A percentile compares a stretch with the other conserved stretches of the same genome.
These are phyloP conservation scores for Triticum timopheevii DNA, from an alignment of 176 grass and related monocot genomes.

Conservation along the genomic window DNA sequence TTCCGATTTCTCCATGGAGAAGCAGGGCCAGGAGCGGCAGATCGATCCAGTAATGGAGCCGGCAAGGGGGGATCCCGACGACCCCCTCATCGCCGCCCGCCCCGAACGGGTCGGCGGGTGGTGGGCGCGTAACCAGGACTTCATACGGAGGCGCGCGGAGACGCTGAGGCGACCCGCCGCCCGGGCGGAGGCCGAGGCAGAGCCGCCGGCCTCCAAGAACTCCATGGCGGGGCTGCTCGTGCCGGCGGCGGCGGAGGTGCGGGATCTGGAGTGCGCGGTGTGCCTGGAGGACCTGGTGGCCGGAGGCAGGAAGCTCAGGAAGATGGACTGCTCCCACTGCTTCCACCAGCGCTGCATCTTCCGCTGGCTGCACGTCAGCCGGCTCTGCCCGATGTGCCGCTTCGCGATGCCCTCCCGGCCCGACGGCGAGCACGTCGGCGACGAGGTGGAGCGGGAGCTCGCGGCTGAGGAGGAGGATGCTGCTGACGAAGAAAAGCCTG, in stretches of 20 bases:
- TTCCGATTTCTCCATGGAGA: too few relatives aligned
- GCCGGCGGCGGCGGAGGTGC: background rate
- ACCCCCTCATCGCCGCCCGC: background rate
- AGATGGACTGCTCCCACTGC: background rate
- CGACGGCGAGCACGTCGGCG: background rate
- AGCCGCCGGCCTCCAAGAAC: background rate
- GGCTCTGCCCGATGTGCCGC: slow-evolving; percentile 16
- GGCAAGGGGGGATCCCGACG: background rate
- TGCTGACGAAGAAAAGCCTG: background rate
- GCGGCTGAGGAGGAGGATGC: background rate
- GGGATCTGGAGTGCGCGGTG: background rate
- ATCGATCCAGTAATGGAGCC: background rate
- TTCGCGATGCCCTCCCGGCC: background rate
- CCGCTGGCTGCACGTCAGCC: background rate
- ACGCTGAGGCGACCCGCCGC: background rate
- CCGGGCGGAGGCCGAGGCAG: background rate
- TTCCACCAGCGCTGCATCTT: slow-evolving; percentile 13
- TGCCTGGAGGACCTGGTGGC: background rate
- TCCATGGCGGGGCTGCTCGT: background rate
- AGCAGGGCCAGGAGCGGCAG: background rate
- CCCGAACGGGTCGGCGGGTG: background rate
- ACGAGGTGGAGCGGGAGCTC: background rate
- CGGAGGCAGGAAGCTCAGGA: background rate
- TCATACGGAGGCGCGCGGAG: background rate
- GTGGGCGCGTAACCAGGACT: background rate